Evolutionary conservation across 257 asterid species (phyloP).

Genomic region (Verbascum thapsus): DNA sequence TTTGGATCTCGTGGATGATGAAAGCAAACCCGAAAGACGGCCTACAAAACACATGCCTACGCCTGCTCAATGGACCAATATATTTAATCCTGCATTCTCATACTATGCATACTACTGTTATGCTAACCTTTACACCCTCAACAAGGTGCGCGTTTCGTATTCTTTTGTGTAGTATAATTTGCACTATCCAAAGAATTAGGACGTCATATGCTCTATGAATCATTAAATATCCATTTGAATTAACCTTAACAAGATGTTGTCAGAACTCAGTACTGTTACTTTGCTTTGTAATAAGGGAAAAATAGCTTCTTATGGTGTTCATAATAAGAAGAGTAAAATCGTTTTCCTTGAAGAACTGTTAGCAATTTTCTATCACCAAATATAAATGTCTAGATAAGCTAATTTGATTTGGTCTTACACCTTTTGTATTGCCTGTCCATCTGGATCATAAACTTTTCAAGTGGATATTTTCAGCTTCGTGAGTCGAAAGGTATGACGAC

Average conservation of each 20-base stretch:
- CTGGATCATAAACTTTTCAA: constrained; percentile 16
- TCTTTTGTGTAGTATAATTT: too few species aligned
- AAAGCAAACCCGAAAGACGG: constrained; percentile 82
- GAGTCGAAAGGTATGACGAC: constrained; percentile 78
- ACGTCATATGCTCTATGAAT: not conserved
- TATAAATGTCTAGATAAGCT: not conserved
- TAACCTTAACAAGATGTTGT: not conserved
- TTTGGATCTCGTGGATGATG: constrained; percentile 81
- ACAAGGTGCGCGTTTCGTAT: constrained; percentile 48
- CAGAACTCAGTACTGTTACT: too few species aligned
- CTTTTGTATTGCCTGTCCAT: not conserved
- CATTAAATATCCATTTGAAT: not conserved
- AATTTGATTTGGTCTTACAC: constrained; percentile 6
- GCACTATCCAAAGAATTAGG: not conserved
- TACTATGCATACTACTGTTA: constrained; percentile 76
- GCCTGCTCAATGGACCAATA: constrained; percentile 76
- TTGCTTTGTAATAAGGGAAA: constrained; percentile 1
- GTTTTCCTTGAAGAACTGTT: constrained; percentile 5
- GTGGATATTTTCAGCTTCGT: constrained; percentile 58
- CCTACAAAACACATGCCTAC: constrained; percentile 90
- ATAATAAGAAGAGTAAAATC: not conserved
- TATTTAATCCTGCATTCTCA: constrained; percentile 71
- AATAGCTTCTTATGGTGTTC: not conserved
- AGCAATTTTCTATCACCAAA: not conserved
- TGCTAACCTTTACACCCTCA: constrained; percentile 75